These are phyloP conservation scores for Trypanosoma theileri DNA, from an alignment of 208 protist species.

Conservation along the genomic window DNA sequence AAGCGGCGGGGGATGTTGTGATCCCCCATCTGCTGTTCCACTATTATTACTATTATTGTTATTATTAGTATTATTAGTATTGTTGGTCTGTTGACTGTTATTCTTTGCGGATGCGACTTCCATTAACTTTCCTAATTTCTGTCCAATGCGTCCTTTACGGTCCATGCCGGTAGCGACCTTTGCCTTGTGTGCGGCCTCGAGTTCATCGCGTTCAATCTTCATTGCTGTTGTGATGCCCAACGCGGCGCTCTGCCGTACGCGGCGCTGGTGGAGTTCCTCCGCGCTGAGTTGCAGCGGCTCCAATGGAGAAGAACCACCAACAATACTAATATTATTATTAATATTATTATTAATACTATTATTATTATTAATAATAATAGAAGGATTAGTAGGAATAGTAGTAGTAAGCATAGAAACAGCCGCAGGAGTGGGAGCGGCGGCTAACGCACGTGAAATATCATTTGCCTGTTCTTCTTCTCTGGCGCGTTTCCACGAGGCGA, in stretches of 20 bases:
- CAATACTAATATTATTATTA: too few species aligned
- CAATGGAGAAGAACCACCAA: too few species aligned
- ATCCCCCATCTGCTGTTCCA: not conserved
- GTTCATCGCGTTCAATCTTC: conserved; percentile 56
- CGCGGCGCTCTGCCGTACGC: conserved; percentile 67
- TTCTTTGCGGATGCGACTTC: conserved; percentile 5
- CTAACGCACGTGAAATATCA: conserved; percentile 15
- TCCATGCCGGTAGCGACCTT: conserved; percentile 59
- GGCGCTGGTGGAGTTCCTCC: conserved; percentile 74
- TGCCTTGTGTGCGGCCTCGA: conserved; percentile 64
- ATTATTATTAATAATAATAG: too few species aligned
- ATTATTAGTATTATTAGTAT: not conserved
- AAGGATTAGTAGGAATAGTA: too few species aligned
- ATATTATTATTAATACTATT: too few species aligned
- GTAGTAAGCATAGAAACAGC: too few species aligned
- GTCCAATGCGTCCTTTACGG: conserved; percentile 53
- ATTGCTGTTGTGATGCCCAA: conserved; percentile 70
- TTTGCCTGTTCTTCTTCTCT: conserved; percentile 28
- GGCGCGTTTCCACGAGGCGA: conserved; percentile 32
- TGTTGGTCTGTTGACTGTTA: not conserved
- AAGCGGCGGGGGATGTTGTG: conserved; percentile 4
- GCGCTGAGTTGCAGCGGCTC: conserved; percentile 49
- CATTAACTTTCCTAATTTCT: conserved; percentile 59
- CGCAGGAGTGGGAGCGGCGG: not conserved
- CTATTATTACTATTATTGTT: not conserved